Evolutionary conservation across 169 alveolate species (phyloP).

Genomic region (Theileria luwenshuni): DNA sequence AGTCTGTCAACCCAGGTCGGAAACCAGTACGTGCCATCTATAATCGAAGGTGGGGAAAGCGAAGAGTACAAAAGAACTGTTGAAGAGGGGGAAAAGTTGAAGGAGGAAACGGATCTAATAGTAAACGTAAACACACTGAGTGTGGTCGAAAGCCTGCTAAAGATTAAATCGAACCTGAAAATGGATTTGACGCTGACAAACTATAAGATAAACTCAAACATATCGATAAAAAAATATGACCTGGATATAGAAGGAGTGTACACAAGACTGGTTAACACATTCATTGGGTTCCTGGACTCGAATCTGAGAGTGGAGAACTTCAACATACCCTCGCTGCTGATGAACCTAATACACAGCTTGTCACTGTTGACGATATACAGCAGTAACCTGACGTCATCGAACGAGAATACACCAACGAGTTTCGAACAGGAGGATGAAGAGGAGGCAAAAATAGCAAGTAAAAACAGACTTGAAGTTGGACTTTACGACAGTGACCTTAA

Average conservation of each 20-base stretch:
- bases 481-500: constrained; percentile 13
- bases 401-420: background rate
- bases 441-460: background rate
- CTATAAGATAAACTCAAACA: constrained; percentile 9
- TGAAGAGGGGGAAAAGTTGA: background rate
- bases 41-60: background rate
- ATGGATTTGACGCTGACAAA: constrained; percentile 17
- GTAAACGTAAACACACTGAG: constrained; percentile 18
- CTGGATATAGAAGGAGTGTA: constrained; percentile 12
- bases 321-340: constrained; percentile 14
- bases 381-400: constrained; percentile 4
- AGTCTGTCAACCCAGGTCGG: background rate
- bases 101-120: background rate
- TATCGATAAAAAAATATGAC: constrained; percentile 6
- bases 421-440: background rate
- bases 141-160: constrained; percentile 5
- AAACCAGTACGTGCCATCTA: background rate
- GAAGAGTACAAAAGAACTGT: background rate
- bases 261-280: constrained; percentile 13
- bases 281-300: constrained; percentile 20
- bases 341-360: constrained; percentile 3
- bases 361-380: constrained; percentile 13
- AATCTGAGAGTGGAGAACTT: background rate
- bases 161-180: constrained; percentile 12
- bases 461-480: constrained; percentile 9